phyloP scores from a whole-genome alignment of 2,329 filamentous ascomycete genomes.

The Tolypocladium endophyticum region DNA sequence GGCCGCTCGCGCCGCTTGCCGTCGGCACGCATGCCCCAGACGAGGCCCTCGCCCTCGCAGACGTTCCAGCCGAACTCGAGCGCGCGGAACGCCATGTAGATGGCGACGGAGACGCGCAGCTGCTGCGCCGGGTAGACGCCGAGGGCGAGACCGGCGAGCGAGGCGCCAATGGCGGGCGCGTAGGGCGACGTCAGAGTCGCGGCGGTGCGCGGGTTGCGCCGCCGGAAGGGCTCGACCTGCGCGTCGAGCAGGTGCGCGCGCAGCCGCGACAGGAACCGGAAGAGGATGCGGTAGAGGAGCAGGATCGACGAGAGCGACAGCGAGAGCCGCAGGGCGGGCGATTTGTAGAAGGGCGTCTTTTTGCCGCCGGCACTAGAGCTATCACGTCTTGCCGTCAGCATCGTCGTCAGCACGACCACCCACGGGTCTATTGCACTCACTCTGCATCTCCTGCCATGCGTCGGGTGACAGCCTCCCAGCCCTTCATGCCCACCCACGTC shows the following conservation, averaged over 20 bases:
- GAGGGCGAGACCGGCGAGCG: conserved; percentile 72
- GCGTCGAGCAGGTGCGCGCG: conserved; percentile 69
- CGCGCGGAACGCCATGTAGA: conserved; percentile 71
- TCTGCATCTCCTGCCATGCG: conserved; percentile 32
- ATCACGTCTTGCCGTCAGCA: neutral
- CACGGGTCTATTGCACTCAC: conserved; percentile 22
- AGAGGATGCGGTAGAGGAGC: conserved; percentile 78
- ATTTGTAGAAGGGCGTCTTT: conserved; percentile 49
- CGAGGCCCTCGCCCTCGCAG: conserved; percentile 61
- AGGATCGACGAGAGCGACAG: conserved; percentile 77
- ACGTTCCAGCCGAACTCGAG: conserved; percentile 82
- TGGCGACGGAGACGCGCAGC: conserved; percentile 67
- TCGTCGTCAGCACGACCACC: neutral
- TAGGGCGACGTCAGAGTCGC: conserved; percentile 69
- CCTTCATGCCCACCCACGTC: conserved; percentile 52
- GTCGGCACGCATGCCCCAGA: conserved; percentile 44
- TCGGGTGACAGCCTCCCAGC: conserved; percentile 43
- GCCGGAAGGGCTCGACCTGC: conserved; percentile 70
- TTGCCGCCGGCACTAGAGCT: conserved; percentile 20
- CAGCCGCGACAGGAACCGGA: conserved; percentile 77
- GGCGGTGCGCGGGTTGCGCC: conserved; percentile 69
- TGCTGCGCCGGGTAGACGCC: conserved; percentile 58
- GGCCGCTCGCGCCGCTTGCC: conserved; percentile 51
- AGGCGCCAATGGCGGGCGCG: conserved; percentile 83
- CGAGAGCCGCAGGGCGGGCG: conserved; percentile 65